Base-by-base conservation (phyloP, 2,329 filamentous ascomycete species). In the Claviceps sp. region DNA sequence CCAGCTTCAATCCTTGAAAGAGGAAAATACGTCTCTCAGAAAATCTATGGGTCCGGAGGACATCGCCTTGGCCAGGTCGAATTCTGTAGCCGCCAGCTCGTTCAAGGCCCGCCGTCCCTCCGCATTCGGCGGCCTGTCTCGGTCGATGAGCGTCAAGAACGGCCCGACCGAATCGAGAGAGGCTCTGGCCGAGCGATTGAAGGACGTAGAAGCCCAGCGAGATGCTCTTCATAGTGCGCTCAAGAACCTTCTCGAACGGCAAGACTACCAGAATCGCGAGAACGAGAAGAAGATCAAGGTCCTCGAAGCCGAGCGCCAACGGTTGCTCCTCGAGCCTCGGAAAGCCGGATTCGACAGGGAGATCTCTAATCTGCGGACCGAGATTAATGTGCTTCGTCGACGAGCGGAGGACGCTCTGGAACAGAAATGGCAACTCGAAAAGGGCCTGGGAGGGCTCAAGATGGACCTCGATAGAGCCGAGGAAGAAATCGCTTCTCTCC, bases 401-500 rank as follows among this genome's bases (percentile, higher is more conserved):
- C 82, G 93, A 51, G 91, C 91, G 34, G 91, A 98, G 61, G 91
- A 97, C 57, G 91, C 91, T 16, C 77, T 97, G 14, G 89, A 95
- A 63, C 87, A 95, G 62, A 97, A 97, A 68, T 97, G 88, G 84
- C 86, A 94, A 64, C 91, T 90, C 56, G 91, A 96, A 69, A 94
- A 94, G 69, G 89, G 89, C 17, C 73, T 97, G 2, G 78, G 81
- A 50, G 89, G 90, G 52, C 72, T 97, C 52, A 95, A 95, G 71
- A 96, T 95, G 86, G 91, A 97, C 63, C 80, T 98, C 43, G 93
- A 97, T 67, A 87, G 90, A 56, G 90, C 93, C 26, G 89, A 96
- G 67, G 87, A 93, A 65, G 93, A 98, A 70, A 95, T 95, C 34
- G 74, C 80, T 42, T 87, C 87, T n/a, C 76, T 98, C 42, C 82